phyloP scores from a whole-genome alignment of 176 grass and related monocot genomes.

The Oryza longistaminata region DNA sequence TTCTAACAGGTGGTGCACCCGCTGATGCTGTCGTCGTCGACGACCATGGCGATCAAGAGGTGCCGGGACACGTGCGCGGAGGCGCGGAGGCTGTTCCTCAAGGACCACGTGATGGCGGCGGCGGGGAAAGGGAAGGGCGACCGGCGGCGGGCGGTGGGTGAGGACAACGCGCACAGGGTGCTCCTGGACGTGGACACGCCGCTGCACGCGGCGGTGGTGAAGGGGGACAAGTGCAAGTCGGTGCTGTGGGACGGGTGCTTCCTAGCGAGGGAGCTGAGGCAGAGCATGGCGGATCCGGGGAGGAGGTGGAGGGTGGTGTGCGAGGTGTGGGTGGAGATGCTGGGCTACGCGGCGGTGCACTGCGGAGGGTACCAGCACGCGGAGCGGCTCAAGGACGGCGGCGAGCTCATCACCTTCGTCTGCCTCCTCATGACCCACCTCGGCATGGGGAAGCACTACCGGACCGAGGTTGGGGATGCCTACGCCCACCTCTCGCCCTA shows the following conservation, averaged over 20 bases:
- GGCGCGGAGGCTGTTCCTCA: neutral
- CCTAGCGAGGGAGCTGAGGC: neutral
- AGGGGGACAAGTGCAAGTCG: conserved; percentile 28
- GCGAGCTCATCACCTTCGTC: conserved; percentile 23
- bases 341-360: neutral
- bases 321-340: conserved; percentile 18
- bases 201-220: neutral
- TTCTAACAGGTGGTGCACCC: conserved; percentile 6
- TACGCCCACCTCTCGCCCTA: neutral
- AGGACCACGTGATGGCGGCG: neutral
- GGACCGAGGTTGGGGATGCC: conserved; percentile 11
- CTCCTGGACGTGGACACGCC: neutral
- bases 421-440: conserved; percentile 32
- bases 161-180: neutral
- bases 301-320: neutral
- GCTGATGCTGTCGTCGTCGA: neutral
- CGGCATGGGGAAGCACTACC: conserved; percentile 4
- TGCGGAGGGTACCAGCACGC: conserved; percentile 33
- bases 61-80: neutral
- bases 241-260: conserved; percentile 21
- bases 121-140: too few species aligned
- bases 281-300: neutral
- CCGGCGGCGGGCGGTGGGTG: neutral
- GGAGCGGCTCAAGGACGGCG: conserved; percentile 26
- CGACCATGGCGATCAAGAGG: conserved; percentile 5